Base-by-base conservation (phyloP, 164 flowering plant species). In the Vitis rupestris region DNA sequence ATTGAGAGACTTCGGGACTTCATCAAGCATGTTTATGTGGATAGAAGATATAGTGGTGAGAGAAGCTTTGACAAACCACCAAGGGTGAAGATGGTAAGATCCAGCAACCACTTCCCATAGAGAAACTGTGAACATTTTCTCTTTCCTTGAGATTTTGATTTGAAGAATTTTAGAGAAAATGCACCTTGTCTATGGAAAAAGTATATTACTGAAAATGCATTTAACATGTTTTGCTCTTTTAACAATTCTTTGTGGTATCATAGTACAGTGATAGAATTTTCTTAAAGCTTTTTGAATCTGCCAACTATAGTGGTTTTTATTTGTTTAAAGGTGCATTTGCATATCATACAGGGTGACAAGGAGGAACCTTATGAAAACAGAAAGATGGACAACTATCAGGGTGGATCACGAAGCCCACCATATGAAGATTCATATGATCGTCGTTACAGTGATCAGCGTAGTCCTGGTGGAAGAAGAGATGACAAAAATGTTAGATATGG, bases 11-110 rank as follows among this genome's bases (percentile, higher is more conserved):
- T 95, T 59, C 83, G 99, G 67, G 91, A 89, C 74, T 93, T 95
- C 74, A 93, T 95, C 59, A 93, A 79, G 82, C 99, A 96, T 84
- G 91, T 86, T 37, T 96, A 91, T 73, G 97, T 88, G 72, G 98
- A 96, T 75, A 87, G 88, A 80, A 90, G 95, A 88, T 96, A 82
- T 65, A 79, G 84, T 54, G 99, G 98, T 57, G 99, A 89, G 68
- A 90, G 80, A 83, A 78, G 70, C 73, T 65, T 52, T 73, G 97
- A 89, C 60, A 89, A 81, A 82, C 93, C 98, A 68, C 92, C 90
- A 50, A 84, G 88, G 78, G 84, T 16, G 52, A 87, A 78, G 72
- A 74, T 66, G 89, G 97, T 90, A 78, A 68, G 72, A 55, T 63
- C 48, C 7, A 4, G 47, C 30, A 5, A 31, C 15, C n/a, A 17